Conservation (phyloP, 164 flowering plant species). For the Kingdonia uniflora region DNA sequence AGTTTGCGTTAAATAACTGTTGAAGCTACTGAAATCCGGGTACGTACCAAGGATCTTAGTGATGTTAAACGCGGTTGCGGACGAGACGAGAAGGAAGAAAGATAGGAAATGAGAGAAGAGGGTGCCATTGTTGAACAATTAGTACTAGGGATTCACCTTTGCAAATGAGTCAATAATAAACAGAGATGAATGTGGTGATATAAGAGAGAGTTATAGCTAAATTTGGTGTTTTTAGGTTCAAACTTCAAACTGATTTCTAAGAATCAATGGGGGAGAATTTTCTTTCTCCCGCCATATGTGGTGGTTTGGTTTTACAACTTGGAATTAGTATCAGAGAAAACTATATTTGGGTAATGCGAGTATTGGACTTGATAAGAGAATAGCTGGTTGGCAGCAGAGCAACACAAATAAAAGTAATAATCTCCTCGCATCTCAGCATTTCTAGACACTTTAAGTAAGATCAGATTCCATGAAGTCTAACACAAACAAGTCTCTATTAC, state of each 20-base stretch:
- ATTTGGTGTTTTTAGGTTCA: background rate
- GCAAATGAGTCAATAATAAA: background rate
- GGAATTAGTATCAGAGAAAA: too few species aligned
- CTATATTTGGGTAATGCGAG: too few species aligned
- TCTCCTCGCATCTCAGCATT: too few species aligned
- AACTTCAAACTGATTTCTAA: too few species aligned
- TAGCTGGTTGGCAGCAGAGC: too few species aligned
- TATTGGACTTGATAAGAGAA: too few species aligned
- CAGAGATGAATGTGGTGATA: background rate
- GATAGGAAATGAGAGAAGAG: constrained; percentile 11
- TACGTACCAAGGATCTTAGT: constrained; percentile 32
- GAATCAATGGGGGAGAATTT: background rate
- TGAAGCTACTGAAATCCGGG: constrained; percentile 42
- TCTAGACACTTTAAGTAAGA: too few species aligned
- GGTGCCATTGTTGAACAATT: constrained; percentile 3
- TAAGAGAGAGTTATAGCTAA: background rate
- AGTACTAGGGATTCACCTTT: constrained; percentile 12
- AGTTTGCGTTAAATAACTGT: constrained; percentile 37
- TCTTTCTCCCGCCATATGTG: background rate
- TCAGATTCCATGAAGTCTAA: too few species aligned
- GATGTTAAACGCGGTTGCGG: constrained; percentile 44
- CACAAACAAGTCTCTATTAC: too few species aligned
- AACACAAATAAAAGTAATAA: too few species aligned
- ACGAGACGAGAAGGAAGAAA: constrained; percentile 19
- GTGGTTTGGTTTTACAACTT: background rate